Evolutionary conservation across 257 asterid species (phyloP).

Genomic region (Solanum pennellii): DNA sequence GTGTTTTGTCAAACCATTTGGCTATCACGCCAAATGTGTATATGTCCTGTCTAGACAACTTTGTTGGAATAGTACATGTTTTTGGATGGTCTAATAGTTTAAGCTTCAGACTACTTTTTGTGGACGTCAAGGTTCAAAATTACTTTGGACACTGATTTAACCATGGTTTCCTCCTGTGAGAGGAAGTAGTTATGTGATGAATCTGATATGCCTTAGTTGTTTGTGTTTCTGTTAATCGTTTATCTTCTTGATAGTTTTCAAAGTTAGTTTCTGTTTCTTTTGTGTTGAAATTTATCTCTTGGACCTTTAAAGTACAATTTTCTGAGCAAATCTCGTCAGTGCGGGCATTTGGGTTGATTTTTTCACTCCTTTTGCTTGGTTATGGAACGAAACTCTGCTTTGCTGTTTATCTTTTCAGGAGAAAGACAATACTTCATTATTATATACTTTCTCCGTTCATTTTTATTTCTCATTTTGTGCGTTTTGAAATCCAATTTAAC

Average conservation of each 20-base stretch:
- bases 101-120: not conserved
- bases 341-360: not conserved
- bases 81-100: not conserved
- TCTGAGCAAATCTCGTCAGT: too few relatives aligned
- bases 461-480: too few relatives aligned
- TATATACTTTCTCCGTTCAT: too few relatives aligned
- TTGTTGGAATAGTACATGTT: not conserved
- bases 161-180: not conserved
- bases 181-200: not conserved
- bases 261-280: not conserved
- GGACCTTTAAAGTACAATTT: too few relatives aligned
- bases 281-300: not conserved
- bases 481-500: too few relatives aligned
- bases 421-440: too few relatives aligned
- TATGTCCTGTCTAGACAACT: not conserved
- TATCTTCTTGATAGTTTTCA: not conserved
- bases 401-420: not conserved
- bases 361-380: not conserved
- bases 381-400: not conserved
- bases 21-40: not conserved
- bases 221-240: not conserved
- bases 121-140: not conserved
- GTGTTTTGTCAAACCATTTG: not conserved
- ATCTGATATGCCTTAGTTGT: not conserved
- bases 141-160: not conserved